phyloP scores from a whole-genome alignment of 495 filamentous ascomycete genomes.

The Tuber melanosporum region DNA sequence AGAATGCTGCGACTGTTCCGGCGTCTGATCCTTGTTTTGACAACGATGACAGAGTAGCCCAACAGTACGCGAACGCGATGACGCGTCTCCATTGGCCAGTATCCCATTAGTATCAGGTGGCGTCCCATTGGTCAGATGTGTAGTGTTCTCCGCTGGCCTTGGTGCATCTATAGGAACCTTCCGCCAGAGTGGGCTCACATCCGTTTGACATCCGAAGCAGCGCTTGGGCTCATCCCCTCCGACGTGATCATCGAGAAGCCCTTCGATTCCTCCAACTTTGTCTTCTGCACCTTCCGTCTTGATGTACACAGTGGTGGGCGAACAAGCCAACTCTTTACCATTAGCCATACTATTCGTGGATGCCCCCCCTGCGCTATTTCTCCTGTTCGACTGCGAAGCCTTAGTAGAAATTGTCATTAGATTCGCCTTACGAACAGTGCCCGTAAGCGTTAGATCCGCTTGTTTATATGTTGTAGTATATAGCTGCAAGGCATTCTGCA shows the following conservation, averaged over 20 bases:
- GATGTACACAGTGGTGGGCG: conserved; percentile 38
- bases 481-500: conserved; percentile 70
- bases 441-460: conserved; percentile 79
- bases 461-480: conserved; percentile 88
- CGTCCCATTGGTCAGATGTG: conserved; percentile 33
- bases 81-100: conserved; percentile 23
- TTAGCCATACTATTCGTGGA: conserved; percentile 22
- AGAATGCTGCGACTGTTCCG: conserved; percentile 26
- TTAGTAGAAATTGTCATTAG: conserved; percentile 47
- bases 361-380: conserved; percentile 33
- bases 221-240: conserved; percentile 39
- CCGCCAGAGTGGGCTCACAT: conserved; percentile 40
- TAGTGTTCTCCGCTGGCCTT: conserved; percentile 26
- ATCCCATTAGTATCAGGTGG: conserved; percentile 27
- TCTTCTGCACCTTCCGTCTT: conserved; percentile 36
- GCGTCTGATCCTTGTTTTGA: conserved; percentile 31
- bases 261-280: conserved; percentile 33
- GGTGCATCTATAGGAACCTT: conserved; percentile 32
- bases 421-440: conserved; percentile 82
- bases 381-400: conserved; percentile 37
- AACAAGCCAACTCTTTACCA: conserved; percentile 38
- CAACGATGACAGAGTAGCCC: conserved; percentile 36
- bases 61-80: conserved; percentile 18
- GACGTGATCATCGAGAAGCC: conserved; percentile 36
- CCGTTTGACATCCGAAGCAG: conserved; percentile 33